phyloP scores from a whole-genome alignment of 768 basidiomycete genomes.

The Steccherinum ochraceum region DNA sequence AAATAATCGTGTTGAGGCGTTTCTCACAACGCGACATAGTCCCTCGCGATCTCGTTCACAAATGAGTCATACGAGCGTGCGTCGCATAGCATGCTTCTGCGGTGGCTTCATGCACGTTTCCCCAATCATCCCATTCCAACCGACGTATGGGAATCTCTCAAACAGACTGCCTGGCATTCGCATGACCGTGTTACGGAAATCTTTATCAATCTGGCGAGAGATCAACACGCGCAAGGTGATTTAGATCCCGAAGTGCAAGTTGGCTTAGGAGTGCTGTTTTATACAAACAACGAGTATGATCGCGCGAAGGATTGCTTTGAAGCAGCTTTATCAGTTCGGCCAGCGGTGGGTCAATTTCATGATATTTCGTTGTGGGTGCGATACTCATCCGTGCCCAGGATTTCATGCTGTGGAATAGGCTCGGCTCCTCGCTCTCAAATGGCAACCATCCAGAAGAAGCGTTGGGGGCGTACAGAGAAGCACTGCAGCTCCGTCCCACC shows the following conservation, averaged over 20 bases:
- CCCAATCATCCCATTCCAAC: conserved; percentile 49
- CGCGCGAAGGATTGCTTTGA: conserved; percentile 94
- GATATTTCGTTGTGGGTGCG: not conserved
- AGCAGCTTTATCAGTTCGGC: conserved; percentile 72
- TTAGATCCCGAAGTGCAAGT: conserved; percentile 91
- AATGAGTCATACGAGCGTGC: conserved; percentile 90
- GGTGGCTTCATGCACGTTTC: conserved; percentile 71
- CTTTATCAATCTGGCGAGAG: conserved; percentile 77
- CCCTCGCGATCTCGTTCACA: conserved; percentile 92
- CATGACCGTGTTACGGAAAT: conserved; percentile 74
- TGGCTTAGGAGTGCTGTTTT: conserved; percentile 89
- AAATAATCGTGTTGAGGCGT: not conserved
- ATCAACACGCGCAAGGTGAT: conserved; percentile 66
- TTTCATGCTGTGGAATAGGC: conserved; percentile 91
- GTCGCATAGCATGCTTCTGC: conserved; percentile 78
- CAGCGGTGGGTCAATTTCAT: conserved; percentile 41
- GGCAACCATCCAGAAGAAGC: conserved; percentile 94
- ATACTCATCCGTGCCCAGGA: conserved; percentile 41
- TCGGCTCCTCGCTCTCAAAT: conserved; percentile 93
- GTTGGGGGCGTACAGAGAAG: conserved; percentile 82
- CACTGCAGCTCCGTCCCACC: conserved; percentile 84
- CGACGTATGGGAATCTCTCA: conserved; percentile 46
- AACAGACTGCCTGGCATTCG: conserved; percentile 72
- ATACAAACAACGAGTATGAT: conserved; percentile 80
- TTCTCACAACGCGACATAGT: conserved; percentile 39